These are phyloP conservation scores for Digitaria exilis DNA, from an alignment of 202 grass and related monocot genomes.

Conservation along the genomic window DNA sequence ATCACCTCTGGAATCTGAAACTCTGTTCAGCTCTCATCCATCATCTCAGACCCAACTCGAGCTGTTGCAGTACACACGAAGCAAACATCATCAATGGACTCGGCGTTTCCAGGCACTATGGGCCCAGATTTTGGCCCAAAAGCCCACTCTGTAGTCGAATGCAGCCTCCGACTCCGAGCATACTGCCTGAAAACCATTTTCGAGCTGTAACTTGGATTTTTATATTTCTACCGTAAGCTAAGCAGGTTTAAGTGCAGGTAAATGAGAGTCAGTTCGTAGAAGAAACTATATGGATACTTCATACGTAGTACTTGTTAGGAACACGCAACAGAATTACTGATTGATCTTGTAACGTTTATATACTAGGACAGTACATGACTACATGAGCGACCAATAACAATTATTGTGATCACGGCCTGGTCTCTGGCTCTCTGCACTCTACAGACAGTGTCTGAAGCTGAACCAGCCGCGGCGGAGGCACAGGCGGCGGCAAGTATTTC, in stretches of 20 bases:
- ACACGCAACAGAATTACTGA: not conserved
- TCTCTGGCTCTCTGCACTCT: conserved; percentile 21
- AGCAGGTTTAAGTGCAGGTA: too few relatives aligned
- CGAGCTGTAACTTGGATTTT: too few relatives aligned
- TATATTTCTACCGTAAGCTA: too few relatives aligned
- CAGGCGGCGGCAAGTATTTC: conserved; percentile 33
- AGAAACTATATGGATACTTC: too few relatives aligned
- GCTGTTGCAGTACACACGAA: not conserved
- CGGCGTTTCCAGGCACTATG: too few relatives aligned
- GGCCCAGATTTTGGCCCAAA: too few relatives aligned
- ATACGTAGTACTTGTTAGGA: not conserved
- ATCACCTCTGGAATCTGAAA: not conserved
- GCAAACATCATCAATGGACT: too few relatives aligned
- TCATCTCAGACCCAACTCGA: not conserved
- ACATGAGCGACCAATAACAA: not conserved
- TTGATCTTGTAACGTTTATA: conserved; percentile 19
- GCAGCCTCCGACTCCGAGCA: too few relatives aligned
- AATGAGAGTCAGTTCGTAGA: not conserved
- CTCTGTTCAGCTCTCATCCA: too few relatives aligned
- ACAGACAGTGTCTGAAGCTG: conserved; percentile 38
- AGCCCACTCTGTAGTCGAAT: too few relatives aligned
- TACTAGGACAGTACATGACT: conserved; percentile 7
- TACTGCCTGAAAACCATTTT: too few relatives aligned
- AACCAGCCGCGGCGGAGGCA: conserved; percentile 33
- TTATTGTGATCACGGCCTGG: conserved; percentile 29